Evolutionary conservation across 2,329 filamentous ascomycete species (phyloP).

Genomic region (Tolypocladium ophioglossoides): DNA sequence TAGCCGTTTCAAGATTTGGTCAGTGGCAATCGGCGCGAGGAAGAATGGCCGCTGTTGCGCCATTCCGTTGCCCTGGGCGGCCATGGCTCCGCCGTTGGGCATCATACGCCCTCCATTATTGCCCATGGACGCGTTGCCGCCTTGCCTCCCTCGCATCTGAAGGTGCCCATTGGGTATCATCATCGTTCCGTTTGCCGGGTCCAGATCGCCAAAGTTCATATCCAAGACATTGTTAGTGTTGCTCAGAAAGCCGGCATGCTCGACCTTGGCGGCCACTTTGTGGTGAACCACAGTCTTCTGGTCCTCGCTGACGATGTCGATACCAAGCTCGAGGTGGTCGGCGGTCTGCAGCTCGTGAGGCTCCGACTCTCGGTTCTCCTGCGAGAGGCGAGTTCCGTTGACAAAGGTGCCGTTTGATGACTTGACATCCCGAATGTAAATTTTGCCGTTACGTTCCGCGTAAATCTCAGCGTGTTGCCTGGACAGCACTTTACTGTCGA

Average conservation of each 20-base stretch:
- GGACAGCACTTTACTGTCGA: slow-evolving; percentile 95
- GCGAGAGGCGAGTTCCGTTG: slow-evolving; percentile 80
- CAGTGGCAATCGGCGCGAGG: slow-evolving; percentile 81
- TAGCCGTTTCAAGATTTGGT: slow-evolving; percentile 73
- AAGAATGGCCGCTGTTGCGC: slow-evolving; percentile 74
- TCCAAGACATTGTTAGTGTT: slow-evolving; percentile 69
- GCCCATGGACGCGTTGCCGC: slow-evolving; percentile 53
- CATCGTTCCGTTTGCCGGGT: slow-evolving; percentile 65
- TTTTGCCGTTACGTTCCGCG: slow-evolving; percentile 74
- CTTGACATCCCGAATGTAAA: slow-evolving; percentile 95
- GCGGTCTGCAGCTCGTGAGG: slow-evolving; percentile 86
- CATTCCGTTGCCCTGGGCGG: slow-evolving; percentile 45
- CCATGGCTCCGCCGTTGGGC: slow-evolving; percentile 32
- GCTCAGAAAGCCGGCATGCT: slow-evolving; percentile 79
- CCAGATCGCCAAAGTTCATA: slow-evolving; percentile 85
- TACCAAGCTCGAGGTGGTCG: slow-evolving; percentile 88
- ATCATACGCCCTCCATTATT: slow-evolving; percentile 53
- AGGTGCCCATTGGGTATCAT: slow-evolving; percentile 60
- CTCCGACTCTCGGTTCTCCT: slow-evolving; percentile 92
- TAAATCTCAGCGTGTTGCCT: slow-evolving; percentile 94
- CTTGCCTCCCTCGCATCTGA: slow-evolving; percentile 59
- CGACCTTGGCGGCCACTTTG: slow-evolving; percentile 93
- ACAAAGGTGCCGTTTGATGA: slow-evolving; percentile 99
- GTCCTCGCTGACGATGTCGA: slow-evolving; percentile 97
- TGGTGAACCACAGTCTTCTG: slow-evolving; percentile 98